Evolutionary conservation across 2,329 filamentous ascomycete genomes (phyloP), one percentile per base, ranked within the genome.

Genomic region (Madurella mycetomatis): DNA sequence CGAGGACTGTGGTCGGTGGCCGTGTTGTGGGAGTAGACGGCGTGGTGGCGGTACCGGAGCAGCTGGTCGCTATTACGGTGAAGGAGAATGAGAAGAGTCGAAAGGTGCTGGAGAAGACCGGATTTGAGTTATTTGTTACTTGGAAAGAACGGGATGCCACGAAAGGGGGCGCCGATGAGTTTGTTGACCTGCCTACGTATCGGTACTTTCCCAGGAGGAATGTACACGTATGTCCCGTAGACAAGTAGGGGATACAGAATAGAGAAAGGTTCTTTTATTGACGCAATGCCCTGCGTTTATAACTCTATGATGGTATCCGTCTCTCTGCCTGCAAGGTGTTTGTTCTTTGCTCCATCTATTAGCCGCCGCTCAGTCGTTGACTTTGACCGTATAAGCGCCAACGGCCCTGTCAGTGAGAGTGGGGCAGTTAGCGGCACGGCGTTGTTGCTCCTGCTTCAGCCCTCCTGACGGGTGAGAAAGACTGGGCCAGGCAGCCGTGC

Each of bases 101-200:
- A 54, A 73, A 73, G 2, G 79, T 88, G 8, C 60, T 88, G 51
- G 62, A 66, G 46, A 86, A 85, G 64, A 68, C 64, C 13, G 83
- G 83, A 1, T 83, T 86, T 58, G 68, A 69, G 60, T 62, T 73
- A 39, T 73, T 74, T 42, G 73, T 74, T 60, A 66, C 60, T 25
- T 79, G 72, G 69, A 59, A 63, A 34, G 70, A 69, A 46, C 52
- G 58, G 4, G 66, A 69, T 49, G 32, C 34, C 53, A 58, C 5
- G 66, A 71, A 58, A 11, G 42, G 52, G 7, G 40, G 37, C 52
- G 31, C 50, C 12, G 45, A 41, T 4, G 49, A 48, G 40, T 47
- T 45, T 34, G 40, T 65, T 18, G 15, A 53, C 17, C 18, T 69
- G 58, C 55, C 54, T n/a, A 44, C 58, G 15, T 66, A 58, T 51